Conservation (phyloP, 176 grass and related monocot species). For the Otatea glauca region DNA sequence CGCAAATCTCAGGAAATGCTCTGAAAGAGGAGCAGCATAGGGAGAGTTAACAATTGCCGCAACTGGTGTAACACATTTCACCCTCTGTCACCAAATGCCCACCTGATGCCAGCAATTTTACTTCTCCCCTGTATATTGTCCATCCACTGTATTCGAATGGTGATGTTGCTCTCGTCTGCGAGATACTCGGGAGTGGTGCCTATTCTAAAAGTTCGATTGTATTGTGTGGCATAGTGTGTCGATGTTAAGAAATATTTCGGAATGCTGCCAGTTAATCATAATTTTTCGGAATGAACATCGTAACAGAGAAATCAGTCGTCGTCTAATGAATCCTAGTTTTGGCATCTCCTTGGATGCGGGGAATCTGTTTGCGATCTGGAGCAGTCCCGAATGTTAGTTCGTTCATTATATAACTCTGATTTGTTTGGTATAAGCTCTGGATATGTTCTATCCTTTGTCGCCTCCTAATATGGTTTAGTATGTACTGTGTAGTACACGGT, state of each 20-base stretch:
- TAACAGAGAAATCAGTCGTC: not conserved
- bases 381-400: not conserved
- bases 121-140: slow-evolving; percentile 58
- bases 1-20: slow-evolving; percentile 90
- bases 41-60: slow-evolving; percentile 48
- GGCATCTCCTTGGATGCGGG: not conserved
- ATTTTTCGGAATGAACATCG: slow-evolving; percentile 28
- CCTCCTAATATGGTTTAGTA: not conserved
- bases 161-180: slow-evolving; percentile 45
- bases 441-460: not conserved
- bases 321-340: not conserved
- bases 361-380: not conserved
- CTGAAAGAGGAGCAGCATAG: slow-evolving; percentile 50
- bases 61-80: slow-evolving; percentile 1
- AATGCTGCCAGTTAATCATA: slow-evolving; percentile 47
- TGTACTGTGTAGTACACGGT: not conserved
- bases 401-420: not conserved
- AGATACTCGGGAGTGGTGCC: slow-evolving; percentile 36
- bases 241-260: slow-evolving; percentile 40
- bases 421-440: not conserved
- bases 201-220: slow-evolving; percentile 45
- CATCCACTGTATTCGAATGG: slow-evolving; percentile 45
- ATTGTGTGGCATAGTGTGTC: slow-evolving; percentile 50
- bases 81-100: not conserved
- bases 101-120: slow-evolving; percentile 38